Conservation (phyloP, 2,329 filamentous ascomycete species). For the Chrysosphaeria jannelii region DNA sequence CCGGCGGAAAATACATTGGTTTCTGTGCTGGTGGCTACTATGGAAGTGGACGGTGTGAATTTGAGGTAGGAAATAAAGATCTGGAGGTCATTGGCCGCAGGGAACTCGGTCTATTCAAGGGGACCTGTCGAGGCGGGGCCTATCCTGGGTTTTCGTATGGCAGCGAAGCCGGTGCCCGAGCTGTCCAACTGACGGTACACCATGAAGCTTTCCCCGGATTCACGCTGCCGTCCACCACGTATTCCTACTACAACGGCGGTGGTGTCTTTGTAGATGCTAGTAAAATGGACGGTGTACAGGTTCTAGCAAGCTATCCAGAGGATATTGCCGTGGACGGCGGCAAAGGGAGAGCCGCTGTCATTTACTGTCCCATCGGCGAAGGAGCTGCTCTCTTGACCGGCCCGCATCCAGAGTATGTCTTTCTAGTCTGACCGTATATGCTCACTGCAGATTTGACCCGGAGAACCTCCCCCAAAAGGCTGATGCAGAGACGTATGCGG, state of each 20-base stretch:
- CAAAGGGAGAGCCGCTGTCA: constrained; percentile 39
- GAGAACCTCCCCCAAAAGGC: constrained; percentile 42
- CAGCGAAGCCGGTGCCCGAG: constrained; percentile 57
- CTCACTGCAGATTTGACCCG: too few relatives aligned
- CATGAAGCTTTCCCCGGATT: constrained; percentile 20
- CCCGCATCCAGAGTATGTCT: constrained; percentile 87
- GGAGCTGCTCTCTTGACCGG: constrained; percentile 58
- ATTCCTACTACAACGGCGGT: constrained; percentile 78
- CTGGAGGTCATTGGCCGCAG: constrained; percentile 66
- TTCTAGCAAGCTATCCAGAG: constrained; percentile 55
- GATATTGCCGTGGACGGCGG: constrained; percentile 49
- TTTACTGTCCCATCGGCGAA: constrained; percentile 58
- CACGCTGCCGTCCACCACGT: constrained; percentile 28
- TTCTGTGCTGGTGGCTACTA: constrained; percentile 94
- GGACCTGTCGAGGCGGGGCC: constrained; percentile 56
- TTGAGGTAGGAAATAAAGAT: constrained; percentile 54
- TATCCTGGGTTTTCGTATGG: constrained; percentile 77
- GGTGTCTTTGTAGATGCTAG: constrained; percentile 68
- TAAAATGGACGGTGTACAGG: constrained; percentile 32
- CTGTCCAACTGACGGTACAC: constrained; percentile 33
- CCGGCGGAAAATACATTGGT: constrained; percentile 63
- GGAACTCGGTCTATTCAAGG: constrained; percentile 72
- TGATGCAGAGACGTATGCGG: constrained; percentile 34
- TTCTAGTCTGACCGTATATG: constrained; percentile 12
- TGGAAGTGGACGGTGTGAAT: constrained; percentile 53